phyloP scores from a whole-genome alignment of 176 grass and related monocot species.

The Oryza glaberrima region DNA sequence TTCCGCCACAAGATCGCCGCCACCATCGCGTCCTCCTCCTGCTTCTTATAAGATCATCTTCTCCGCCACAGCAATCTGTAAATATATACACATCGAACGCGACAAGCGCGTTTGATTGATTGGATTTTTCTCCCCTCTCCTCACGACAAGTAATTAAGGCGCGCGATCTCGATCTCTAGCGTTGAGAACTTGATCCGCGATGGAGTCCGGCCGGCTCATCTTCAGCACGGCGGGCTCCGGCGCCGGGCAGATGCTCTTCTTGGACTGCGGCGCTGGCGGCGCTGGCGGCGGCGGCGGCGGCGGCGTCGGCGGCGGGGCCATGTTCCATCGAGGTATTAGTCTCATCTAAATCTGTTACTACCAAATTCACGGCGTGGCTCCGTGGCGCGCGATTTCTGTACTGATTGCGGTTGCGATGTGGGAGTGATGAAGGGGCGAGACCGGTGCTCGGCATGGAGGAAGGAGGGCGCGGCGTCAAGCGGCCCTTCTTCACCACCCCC shows the following conservation, averaged over 20 bases:
- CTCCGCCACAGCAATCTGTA: slow-evolving; percentile 34
- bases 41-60: slow-evolving; percentile 65
- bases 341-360: slow-evolving; percentile 33
- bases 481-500: slow-evolving; percentile 91
- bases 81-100: slow-evolving; percentile 45
- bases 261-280: slow-evolving; percentile 56
- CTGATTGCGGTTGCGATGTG: slow-evolving; percentile 49
- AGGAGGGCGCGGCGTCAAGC: slow-evolving; percentile 62
- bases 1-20: slow-evolving; percentile 93
- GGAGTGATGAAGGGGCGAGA: slow-evolving; percentile 70
- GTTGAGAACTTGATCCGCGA: slow-evolving; percentile 43
- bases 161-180: neutral
- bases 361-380: neutral
- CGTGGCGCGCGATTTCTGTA: slow-evolving; percentile 17
- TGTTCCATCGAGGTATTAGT: slow-evolving; percentile 64
- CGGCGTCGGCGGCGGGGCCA: neutral
- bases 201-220: slow-evolving; percentile 83
- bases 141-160: slow-evolving; percentile 16
- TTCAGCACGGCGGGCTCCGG: slow-evolving; percentile 66
- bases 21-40: slow-evolving; percentile 69
- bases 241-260: slow-evolving; percentile 68
- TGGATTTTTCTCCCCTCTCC: neutral
- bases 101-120: neutral
- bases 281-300: neutral
- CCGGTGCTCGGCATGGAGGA: slow-evolving; percentile 59